Base-by-base conservation (phyloP, 345 rosid genomes). In the Hevea brasiliensis region DNA sequence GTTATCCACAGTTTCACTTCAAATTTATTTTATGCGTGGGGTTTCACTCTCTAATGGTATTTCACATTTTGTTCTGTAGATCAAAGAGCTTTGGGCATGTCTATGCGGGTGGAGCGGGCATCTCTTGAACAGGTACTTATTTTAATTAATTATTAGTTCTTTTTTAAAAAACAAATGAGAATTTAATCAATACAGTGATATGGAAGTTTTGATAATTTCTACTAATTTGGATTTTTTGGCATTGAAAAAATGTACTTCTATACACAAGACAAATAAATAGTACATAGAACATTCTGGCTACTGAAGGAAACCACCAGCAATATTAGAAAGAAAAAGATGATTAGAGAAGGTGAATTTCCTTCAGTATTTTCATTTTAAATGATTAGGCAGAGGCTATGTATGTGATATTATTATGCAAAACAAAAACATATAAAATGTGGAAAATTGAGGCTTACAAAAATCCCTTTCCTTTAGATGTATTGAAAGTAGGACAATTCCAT, bases 11-110 rank as follows among this genome's bases (percentile, higher is more conserved):
- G 35, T 35, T 68, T 41, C 15, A 14, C 54, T 2, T 35, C 8
- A 5, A 47, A 42, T 65, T 65, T 64, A 40, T 50, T 17, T 44
- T 42, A 5, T 21, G 5, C 15, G 17, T 61, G 14, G 21, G 8
- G 11, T 18, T 74, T 65, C n/a, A 32, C 71, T 44, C 70, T 72
- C 68, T 71, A 61, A 66, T 53, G n/a, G 29, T 47, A 45, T 55
- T 32, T 40, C 70, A 59, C 69, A 40, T 73, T 56, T 37, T 77
- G 7, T 67, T 73, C 71, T 77, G 55, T 74, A 95, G 99, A 94
- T 88, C 98, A 94, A 84, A 87, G 98, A 84, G 98, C 98, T 48
- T 72, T 90, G 86, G 98, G 98, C 63, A 92, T 94, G 98, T 92
- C 97, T 74, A 94, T 94, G 98, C 88, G 97, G 61, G 93, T 89